Conservation (phyloP, 31 red algal species). For the Asparagopsis taxiformis region DNA sequence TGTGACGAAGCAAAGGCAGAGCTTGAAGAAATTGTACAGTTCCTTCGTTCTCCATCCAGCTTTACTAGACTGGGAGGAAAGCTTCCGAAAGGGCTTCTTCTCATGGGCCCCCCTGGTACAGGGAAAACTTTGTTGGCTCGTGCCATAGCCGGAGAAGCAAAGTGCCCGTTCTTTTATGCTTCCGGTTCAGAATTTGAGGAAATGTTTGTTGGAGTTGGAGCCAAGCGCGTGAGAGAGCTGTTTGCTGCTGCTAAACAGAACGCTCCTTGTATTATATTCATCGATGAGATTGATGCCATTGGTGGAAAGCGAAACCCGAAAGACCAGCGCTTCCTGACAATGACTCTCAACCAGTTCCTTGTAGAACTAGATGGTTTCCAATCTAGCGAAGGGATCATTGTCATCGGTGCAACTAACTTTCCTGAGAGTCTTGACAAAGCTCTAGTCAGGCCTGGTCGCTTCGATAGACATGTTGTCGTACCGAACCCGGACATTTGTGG, state of each 20-base stretch:
- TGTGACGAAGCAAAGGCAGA: constrained; percentile 98
- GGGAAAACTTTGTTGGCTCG: constrained; percentile 97
- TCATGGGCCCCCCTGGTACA: constrained; percentile 95
- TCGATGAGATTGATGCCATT: constrained; percentile 99
- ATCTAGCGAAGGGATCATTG: constrained; percentile 93
- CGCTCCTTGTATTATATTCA: constrained; percentile 99
- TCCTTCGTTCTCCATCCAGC: constrained; percentile 76
- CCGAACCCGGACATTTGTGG: constrained; percentile 92
- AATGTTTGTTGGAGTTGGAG: constrained; percentile 99
- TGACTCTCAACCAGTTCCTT: constrained; percentile 97
- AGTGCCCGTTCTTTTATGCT: constrained; percentile 94
- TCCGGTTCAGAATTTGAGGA: constrained; percentile 97
- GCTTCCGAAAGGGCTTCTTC: constrained; percentile 89
- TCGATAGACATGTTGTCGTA: constrained; percentile 97
- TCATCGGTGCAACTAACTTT: constrained; percentile 99
- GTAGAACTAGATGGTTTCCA: constrained; percentile 98
- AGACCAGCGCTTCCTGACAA: constrained; percentile 94
- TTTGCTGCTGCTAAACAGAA: constrained; percentile 90
- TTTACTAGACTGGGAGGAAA: constrained; percentile 94
- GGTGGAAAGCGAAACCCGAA: constrained; percentile 93
- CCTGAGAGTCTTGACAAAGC: constrained; percentile 97
- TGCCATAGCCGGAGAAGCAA: constrained; percentile 97
- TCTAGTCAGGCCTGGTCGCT: constrained; percentile 93
- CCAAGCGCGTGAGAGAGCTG: constrained; percentile 90
- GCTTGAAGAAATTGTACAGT: constrained; percentile 97